A percentile compares a stretch with the other conserved stretches of the same genome.
phyloP scores from a whole-genome alignment of 176 grass and related monocot genomes.

The Saccharum spontaneum region DNA sequence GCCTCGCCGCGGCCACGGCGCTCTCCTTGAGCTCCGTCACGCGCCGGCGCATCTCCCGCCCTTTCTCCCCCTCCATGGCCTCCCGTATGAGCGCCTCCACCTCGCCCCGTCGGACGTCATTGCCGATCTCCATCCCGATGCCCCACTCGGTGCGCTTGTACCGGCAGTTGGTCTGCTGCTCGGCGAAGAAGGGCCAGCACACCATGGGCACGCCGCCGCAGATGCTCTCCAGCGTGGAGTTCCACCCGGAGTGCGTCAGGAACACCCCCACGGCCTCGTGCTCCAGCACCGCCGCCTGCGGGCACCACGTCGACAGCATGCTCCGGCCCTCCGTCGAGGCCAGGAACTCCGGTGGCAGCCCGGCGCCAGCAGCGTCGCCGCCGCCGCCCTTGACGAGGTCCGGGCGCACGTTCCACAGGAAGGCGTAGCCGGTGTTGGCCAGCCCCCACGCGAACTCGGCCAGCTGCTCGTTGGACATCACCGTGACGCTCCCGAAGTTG shows the following conservation, averaged over 20 bases:
- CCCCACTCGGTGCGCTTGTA: constrained; percentile 58
- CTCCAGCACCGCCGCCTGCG: constrained; percentile 43
- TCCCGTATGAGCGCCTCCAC: constrained; percentile 39
- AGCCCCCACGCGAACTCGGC: constrained; percentile 63
- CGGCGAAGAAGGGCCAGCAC: constrained; percentile 63
- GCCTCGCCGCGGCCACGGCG: constrained; percentile 7
- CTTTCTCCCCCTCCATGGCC: constrained; percentile 41
- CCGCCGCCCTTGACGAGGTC: constrained; percentile 42
- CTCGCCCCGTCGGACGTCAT: constrained; percentile 3
- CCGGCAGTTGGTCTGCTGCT: constrained; percentile 67
- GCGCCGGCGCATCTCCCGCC: constrained; percentile 6
- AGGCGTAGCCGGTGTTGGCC: constrained; percentile 38
- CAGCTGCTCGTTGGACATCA: constrained; percentile 44
- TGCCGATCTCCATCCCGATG: constrained; percentile 41
- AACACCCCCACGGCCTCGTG: constrained; percentile 65
- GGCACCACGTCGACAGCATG: constrained; percentile 49
- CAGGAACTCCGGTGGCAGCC: constrained; percentile 31
- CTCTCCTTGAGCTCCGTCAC: not conserved
- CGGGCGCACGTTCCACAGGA: constrained; percentile 53
- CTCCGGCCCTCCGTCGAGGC: constrained; percentile 7
- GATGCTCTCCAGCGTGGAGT: constrained; percentile 71
- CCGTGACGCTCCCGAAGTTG: constrained; percentile 64
- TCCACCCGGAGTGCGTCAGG: constrained; percentile 85
- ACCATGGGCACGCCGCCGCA: constrained; percentile 48
- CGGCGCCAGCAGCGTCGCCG: not conserved